A percentile compares a stretch with the other conserved stretches of the same genome.
Evolutionary conservation across 345 rosid genomes (phyloP).

Genomic region (Rhodamnia rubescens): DNA sequence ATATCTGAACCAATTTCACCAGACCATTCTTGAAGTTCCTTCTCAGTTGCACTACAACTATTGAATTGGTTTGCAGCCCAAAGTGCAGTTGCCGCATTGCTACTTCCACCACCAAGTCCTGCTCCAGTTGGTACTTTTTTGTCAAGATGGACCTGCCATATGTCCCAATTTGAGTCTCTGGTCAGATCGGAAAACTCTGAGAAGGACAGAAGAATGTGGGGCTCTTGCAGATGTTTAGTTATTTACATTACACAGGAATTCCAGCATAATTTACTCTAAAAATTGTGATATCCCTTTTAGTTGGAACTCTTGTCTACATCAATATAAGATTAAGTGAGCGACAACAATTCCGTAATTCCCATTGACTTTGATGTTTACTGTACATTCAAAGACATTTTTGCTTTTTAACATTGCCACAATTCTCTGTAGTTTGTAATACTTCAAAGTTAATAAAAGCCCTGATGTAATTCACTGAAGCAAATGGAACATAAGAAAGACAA

Average conservation of each 20-base stretch:
- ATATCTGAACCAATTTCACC: constrained; percentile 95
- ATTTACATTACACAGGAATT: neutral
- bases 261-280: neutral
- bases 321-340: neutral
- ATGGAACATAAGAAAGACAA: neutral
- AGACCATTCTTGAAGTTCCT: constrained; percentile 95
- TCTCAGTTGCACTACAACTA: constrained; percentile 63
- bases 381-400: neutral
- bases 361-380: neutral
- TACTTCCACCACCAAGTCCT: constrained; percentile 96
- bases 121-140: constrained; percentile 91
- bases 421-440: neutral
- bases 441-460: neutral
- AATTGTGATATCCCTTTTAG: neutral
- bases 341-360: neutral
- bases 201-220: neutral
- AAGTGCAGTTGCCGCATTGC: constrained; percentile 97
- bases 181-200: neutral
- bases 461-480: neutral
- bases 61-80: constrained; percentile 97
- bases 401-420: neutral
- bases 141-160: constrained; percentile 71
- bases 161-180: neutral
- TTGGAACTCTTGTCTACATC: neutral
- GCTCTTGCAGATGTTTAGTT: neutral